Evolutionary conservation across 345 rosid genomes (phyloP).

Genomic region (Rhizophora mangle): DNA sequence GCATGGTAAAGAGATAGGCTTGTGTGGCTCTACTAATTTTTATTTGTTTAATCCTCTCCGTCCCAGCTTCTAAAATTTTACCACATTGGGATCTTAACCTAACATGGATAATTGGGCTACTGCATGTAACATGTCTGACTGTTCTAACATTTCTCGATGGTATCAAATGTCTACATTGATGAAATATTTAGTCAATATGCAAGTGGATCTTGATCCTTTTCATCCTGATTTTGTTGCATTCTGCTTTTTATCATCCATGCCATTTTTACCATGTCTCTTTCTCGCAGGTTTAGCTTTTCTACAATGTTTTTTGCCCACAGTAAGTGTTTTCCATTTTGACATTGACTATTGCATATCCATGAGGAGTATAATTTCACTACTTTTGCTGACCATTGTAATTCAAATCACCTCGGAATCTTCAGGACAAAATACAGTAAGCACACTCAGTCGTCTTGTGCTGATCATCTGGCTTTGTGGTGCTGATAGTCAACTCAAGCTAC

Average conservation of each 20-base stretch:
- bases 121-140: too few relatives aligned
- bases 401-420: slow-evolving; percentile 28
- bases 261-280: neutral
- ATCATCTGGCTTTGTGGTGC: slow-evolving; percentile 86
- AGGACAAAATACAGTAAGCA: slow-evolving; percentile 84
- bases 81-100: too few relatives aligned
- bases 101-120: too few relatives aligned
- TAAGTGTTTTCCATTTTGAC: slow-evolving; percentile 38
- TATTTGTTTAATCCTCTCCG: too few relatives aligned
- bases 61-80: too few relatives aligned
- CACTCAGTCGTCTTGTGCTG: slow-evolving; percentile 77
- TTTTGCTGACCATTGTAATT: slow-evolving; percentile 1
- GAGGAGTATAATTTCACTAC: neutral
- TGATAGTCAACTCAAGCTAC: slow-evolving; percentile 88
- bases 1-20: too few relatives aligned
- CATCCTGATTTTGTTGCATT: neutral
- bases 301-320: slow-evolving; percentile 88
- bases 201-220: neutral
- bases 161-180: neutral
- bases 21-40: too few relatives aligned
- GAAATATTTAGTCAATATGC: neutral
- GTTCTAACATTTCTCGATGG: neutral
- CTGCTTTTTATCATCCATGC: neutral
- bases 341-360: neutral
- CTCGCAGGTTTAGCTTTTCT: slow-evolving; percentile 86